Base-by-base conservation (phyloP, 495 filamentous ascomycete genomes). In the Talaromyces stipitatus region DNA sequence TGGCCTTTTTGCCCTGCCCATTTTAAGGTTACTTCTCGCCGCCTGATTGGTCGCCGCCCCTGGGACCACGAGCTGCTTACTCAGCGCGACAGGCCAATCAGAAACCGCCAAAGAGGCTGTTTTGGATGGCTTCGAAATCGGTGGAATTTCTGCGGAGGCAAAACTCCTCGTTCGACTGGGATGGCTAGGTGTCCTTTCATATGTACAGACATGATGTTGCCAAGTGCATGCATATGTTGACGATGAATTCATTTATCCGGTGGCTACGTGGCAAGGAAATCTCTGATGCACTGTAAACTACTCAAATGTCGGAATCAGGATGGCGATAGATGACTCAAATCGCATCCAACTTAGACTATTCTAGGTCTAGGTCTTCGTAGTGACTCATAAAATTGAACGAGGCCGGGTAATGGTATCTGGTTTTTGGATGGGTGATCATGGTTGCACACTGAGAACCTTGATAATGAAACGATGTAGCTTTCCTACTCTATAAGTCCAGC, bases 401-500 rank as follows among this genome's bases (percentile, higher is more conserved):
- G n/a, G n/a, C n/a, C n/a, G n/a, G n/a, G n/a, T n/a, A n/a, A n/a
- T n/a, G n/a, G n/a, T n/a, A n/a, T n/a, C n/a, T n/a, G n/a, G n/a
- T n/a, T n/a, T n/a, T n/a, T n/a, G n/a, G n/a, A n/a, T n/a, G n/a
- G 16, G 33, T 10, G 4, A 36, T n/a, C 12, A 36, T 36, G 14
- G 12, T n/a, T 36, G 6, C 33, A 36, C 33, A 36, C 14, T 12
- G 5, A 0, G 5, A 0, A 36, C 16, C 33, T 16, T 16, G 33
- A 33, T 2, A 33, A 18, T 5, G 14, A 12, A 6, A 38, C n/a
- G 16, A 4, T 32, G 0, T 41, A 16, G 36, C 16, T 32, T 41
- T n/a, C 24, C 56, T 22, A 89, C 66, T 94, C 90, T 58, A 96
- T 68, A 59, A 96, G 74, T 20, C 92, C 92, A 28, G 91, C 92